These are phyloP conservation scores for Ogataea minuta DNA, from an alignment of 805 yeast species.

Conservation along the genomic window DNA sequence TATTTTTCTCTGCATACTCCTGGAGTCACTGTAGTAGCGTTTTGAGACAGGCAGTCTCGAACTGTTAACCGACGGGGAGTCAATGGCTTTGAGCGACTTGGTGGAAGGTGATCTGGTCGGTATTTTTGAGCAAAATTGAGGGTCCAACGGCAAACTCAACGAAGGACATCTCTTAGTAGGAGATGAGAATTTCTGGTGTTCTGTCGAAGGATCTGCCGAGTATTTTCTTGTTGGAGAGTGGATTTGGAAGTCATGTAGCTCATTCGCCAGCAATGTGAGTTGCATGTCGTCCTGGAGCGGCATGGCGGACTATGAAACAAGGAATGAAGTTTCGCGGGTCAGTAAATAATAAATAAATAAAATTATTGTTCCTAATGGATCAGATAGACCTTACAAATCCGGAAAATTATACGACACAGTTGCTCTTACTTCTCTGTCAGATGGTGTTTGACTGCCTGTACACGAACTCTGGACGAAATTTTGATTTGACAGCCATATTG, in stretches of 20 bases:
- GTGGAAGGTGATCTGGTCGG: constrained; percentile 26
- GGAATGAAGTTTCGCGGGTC: constrained; percentile 6
- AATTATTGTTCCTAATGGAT: neutral
- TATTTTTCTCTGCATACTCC: constrained; percentile 3
- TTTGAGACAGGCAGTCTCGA: constrained; percentile 21
- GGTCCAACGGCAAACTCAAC: constrained; percentile 17
- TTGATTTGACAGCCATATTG: constrained; percentile 15
- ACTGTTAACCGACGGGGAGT: constrained; percentile 6
- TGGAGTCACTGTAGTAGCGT: constrained; percentile 17
- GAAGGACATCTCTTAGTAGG: constrained; percentile 14
- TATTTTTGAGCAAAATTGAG: constrained; percentile 24
- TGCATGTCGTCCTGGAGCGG: constrained; percentile 3
- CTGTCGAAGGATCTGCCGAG: neutral
- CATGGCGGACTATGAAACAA: constrained; percentile 4
- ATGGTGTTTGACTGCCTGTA: constrained; percentile 23
- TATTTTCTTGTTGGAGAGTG: constrained; percentile 2
- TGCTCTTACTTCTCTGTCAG: constrained; percentile 33
- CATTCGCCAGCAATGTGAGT: constrained; percentile 1
- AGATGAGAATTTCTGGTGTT: neutral
- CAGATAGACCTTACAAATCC: constrained; percentile 15
- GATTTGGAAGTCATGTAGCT: constrained; percentile 7
- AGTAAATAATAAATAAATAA: neutral
- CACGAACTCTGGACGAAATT: constrained; percentile 15
- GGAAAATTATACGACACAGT: constrained; percentile 28
- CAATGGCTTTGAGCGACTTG: constrained; percentile 11